Percentiles rank a stretch among this genome's conserved stretches.
These are phyloP conservation scores for Glebionis coronaria DNA, from an alignment of 129 eudicot genomes.

Conservation along the genomic window DNA sequence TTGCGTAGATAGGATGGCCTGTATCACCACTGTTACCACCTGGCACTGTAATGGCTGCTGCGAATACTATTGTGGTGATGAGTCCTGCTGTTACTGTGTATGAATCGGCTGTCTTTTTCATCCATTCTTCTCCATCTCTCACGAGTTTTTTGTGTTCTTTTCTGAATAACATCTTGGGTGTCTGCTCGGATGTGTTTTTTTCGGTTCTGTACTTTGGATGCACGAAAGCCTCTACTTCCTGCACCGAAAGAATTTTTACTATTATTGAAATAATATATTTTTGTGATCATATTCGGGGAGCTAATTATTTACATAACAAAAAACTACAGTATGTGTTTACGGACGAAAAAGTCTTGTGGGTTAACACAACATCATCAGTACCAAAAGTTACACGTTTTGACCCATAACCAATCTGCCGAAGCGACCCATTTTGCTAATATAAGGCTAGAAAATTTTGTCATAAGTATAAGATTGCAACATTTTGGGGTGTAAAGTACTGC, in stretches of 20 bases:
- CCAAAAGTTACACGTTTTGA: neutral
- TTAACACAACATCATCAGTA: neutral
- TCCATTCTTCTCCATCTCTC: slow-evolving; percentile 38
- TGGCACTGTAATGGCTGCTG: slow-evolving; percentile 39
- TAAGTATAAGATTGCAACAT: neutral
- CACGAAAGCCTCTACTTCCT: slow-evolving; percentile 33
- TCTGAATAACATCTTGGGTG: slow-evolving; percentile 34
- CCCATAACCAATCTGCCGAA: neutral
- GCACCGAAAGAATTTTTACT: neutral
- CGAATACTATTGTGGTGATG: slow-evolving; percentile 35
- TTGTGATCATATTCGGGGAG: neutral
- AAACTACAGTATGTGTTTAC: neutral
- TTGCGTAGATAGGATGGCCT: slow-evolving; percentile 30
- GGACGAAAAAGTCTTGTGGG: neutral
- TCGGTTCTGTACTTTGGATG: slow-evolving; percentile 38
- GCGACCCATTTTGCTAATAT: neutral
- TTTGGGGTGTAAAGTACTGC: neutral
- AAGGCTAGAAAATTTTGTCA: neutral
- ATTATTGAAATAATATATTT: neutral
- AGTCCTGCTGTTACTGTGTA: slow-evolving; percentile 38
- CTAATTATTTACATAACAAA: neutral
- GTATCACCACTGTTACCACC: slow-evolving; percentile 38
- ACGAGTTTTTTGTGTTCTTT: slow-evolving; percentile 33
- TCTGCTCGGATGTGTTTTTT: slow-evolving; percentile 27
- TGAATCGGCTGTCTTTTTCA: slow-evolving; percentile 36